Conservation (phyloP, 208 protist species). For the Trypanosoma lewisi region DNA sequence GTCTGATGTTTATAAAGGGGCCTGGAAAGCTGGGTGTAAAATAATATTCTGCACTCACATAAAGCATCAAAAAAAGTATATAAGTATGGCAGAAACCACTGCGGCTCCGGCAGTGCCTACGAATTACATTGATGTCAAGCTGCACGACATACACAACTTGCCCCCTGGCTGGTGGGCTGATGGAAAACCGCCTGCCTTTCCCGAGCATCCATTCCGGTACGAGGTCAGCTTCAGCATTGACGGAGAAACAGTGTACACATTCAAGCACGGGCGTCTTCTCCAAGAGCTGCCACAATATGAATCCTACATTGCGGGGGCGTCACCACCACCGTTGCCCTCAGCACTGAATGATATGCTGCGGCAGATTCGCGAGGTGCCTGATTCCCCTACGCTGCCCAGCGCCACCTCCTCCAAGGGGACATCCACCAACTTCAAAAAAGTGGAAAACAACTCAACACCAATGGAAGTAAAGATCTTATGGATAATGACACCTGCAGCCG, state of each 20-base stretch:
- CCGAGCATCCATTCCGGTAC: slow-evolving; percentile 30
- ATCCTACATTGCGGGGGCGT: slow-evolving; percentile 54
- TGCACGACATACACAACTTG: slow-evolving; percentile 52
- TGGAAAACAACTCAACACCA: not conserved
- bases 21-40: not conserved
- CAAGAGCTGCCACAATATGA: slow-evolving; percentile 43
- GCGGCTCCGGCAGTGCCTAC: slow-evolving; percentile 14
- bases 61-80: slow-evolving; percentile 4
- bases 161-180: slow-evolving; percentile 59
- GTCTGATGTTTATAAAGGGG: too few species aligned
- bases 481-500: slow-evolving; percentile 25
- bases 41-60: not conserved
- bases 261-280: slow-evolving; percentile 60
- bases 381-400: slow-evolving; percentile 3
- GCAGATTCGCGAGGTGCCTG: slow-evolving; percentile 60
- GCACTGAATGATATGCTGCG: slow-evolving; percentile 39
- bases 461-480: slow-evolving; percentile 28
- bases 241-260: slow-evolving; percentile 23
- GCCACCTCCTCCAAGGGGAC: slow-evolving; percentile 9
- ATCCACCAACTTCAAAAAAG: slow-evolving; percentile 10
- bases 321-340: slow-evolving; percentile 32
- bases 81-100: slow-evolving; percentile 1
- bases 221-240: slow-evolving; percentile 24
- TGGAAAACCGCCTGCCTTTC: slow-evolving; percentile 19
- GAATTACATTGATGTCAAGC: slow-evolving; percentile 80